Base-by-base conservation (phyloP, 2,329 filamentous ascomycete genomes). In the Neurospora sp. region DNA sequence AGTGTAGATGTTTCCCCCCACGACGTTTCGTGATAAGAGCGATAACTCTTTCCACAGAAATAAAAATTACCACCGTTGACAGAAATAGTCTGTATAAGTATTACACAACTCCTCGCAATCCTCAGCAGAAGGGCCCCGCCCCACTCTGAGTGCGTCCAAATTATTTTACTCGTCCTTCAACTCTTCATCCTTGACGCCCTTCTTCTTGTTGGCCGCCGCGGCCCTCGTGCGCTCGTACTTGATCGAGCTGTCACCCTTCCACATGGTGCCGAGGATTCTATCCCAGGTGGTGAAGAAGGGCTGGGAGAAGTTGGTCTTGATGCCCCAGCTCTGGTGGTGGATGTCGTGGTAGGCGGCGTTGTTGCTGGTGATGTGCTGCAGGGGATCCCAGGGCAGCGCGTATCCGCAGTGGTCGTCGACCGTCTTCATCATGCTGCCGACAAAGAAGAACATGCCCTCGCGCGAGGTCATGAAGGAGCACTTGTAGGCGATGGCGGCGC, bases 321-420 rank as follows among this genome's bases (percentile, higher is more conserved):
- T 97, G 70, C 96, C 96, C 94, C 95, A 98, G 81, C 92, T 96
- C 82, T 99, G 96, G 82, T 99, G 96, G 81, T 99, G 96, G 71
- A 99, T 95, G 78, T 99, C 96, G 78, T 99, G 96, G 81, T 98
- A 99, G 42, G 90, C 91, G 36, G 96, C 95, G 76, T 98, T 97
- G 84, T 99, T 98, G 79, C 91, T 91, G 66, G 94, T 97, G 72
- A 98, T 85, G 78, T 91, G 90, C 84, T 97, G 94, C 69, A 98
- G 84, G 2, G 95, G 95, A 79, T 99, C 96, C 89, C 91, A 98
- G 1, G 96, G 96, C 72, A 99, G 90, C n/a, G 89, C 86, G 78
- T 98, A 99, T 73, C 96, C 96, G 80, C 95, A 97, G 82, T 99
- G 96, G 78, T 99, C 96, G 77, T 97, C 94, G 36, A 98, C 93